Conservation (phyloP, 2,329 filamentous ascomycete species). For the Aspergillus hiratsukae region DNA sequence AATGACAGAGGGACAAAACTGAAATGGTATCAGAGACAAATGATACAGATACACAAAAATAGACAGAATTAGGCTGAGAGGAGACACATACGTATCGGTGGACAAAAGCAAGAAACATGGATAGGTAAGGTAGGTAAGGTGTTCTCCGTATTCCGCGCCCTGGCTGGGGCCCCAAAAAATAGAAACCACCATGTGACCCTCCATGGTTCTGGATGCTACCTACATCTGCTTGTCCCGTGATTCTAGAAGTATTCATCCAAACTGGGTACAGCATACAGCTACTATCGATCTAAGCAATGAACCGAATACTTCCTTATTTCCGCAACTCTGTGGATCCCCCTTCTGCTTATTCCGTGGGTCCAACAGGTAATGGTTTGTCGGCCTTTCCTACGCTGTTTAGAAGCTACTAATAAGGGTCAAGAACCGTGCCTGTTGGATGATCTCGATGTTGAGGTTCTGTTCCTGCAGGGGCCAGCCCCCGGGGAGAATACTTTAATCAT, state of each 20-base stretch:
- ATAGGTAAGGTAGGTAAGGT: not conserved
- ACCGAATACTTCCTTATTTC: not conserved
- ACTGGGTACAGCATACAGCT: not conserved
- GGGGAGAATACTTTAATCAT: not conserved
- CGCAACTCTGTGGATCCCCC: not conserved
- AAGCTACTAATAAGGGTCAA: not conserved
- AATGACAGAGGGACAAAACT: not conserved
- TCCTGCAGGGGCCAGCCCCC: not conserved
- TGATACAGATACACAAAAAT: not conserved
- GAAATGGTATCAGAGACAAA: not conserved
- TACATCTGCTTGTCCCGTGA: not conserved
- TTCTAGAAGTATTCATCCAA: not conserved
- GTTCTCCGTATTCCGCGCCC: not conserved
- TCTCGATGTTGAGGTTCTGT: not conserved
- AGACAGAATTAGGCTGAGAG: not conserved
- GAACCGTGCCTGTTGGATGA: not conserved
- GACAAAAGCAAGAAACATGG: no score
- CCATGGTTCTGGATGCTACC: not conserved
- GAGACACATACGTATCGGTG: no score
- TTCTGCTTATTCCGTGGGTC: not conserved
- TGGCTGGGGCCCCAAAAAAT: not conserved
- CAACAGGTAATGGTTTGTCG: not conserved
- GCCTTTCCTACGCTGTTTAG: not conserved
- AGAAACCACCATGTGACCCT: not conserved
- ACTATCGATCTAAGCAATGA: not conserved